Percentiles rank a stretch among this genome's conserved stretches.
These are phyloP conservation scores for Populus hybrid DNA, from an alignment of 441 rosid genomes.

Conservation along the genomic window DNA sequence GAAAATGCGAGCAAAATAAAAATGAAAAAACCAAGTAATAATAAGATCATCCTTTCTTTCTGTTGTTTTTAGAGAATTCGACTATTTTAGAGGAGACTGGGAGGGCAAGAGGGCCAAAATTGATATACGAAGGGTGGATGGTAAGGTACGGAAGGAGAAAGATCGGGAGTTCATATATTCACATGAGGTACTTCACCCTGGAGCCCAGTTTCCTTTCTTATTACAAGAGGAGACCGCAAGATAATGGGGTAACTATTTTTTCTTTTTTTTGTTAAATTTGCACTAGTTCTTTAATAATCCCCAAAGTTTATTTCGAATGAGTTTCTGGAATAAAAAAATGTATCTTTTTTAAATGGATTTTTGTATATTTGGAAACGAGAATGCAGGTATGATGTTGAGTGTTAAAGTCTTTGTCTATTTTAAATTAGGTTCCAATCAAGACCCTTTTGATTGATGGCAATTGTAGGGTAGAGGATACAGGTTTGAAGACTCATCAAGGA, in stretches of 20 bases:
- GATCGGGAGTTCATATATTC: conserved; percentile 96
- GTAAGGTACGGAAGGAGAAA: conserved; percentile 93
- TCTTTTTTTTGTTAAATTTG: neutral
- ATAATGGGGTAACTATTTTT: conserved; percentile 59
- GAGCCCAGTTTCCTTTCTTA: conserved; percentile 90
- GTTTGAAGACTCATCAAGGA: conserved; percentile 97
- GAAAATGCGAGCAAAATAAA: too few relatives aligned
- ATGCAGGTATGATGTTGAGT: neutral
- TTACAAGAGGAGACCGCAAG: conserved; percentile 93
- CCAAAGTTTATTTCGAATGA: too few relatives aligned
- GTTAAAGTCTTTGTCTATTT: conserved; percentile 2
- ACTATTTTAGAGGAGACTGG: too few relatives aligned
- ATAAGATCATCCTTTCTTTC: too few relatives aligned
- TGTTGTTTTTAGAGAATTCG: too few relatives aligned
- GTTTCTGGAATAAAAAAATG: too few relatives aligned
- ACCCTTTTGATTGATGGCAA: conserved; percentile 92
- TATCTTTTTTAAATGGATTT: too few relatives aligned
- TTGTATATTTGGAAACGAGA: too few relatives aligned
- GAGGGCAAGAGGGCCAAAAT: conserved; percentile 52
- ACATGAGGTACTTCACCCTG: conserved; percentile 91
- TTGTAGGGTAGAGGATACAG: conserved; percentile 98
- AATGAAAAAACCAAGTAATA: too few relatives aligned
- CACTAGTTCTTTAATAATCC: neutral
- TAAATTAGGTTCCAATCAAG: conserved; percentile 87
- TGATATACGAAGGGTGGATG: conserved; percentile 98